A percentile compares a stretch with the other conserved stretches of the same genome.
Conservation (phyloP, 1,284 basidiomycete species). For the Malassezia obtusa region DNA sequence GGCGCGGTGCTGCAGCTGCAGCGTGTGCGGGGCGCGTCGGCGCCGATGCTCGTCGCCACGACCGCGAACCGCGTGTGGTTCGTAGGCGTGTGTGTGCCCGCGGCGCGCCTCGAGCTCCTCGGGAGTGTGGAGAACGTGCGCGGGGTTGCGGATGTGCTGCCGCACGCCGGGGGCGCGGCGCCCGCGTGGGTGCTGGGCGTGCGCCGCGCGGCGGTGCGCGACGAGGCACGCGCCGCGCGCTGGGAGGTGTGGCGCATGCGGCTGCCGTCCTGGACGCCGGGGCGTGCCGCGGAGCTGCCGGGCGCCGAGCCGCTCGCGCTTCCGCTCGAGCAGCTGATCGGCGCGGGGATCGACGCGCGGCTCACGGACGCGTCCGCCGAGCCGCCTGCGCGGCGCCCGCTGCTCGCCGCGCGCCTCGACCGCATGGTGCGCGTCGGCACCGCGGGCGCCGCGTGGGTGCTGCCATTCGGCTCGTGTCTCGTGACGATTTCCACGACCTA, state of each 20-base stretch:
- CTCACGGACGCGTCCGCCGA: neutral
- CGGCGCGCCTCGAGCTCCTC: neutral
- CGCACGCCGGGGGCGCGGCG: neutral
- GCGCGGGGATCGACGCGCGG: neutral
- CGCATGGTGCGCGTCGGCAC: neutral
- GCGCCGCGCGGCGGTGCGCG: neutral
- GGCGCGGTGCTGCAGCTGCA: conserved; percentile 4
- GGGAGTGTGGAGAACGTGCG: conserved; percentile 9
- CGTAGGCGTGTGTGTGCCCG: neutral
- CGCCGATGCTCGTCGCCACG: conserved; percentile 1
- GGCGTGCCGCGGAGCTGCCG: neutral
- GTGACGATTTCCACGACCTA: neutral
- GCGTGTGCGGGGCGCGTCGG: neutral
- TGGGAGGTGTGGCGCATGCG: conserved; percentile 18
- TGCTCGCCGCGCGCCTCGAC: conserved; percentile 9
- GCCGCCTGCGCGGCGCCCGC: conserved; percentile 7
- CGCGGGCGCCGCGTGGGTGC: neutral
- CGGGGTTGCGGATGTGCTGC: conserved; percentile 6
- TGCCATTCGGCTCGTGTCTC: conserved; percentile 11
- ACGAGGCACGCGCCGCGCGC: neutral
- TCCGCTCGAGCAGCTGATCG: conserved; percentile 6
- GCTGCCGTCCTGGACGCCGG: neutral
- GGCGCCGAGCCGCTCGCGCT: conserved; percentile 9
- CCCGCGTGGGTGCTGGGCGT: conserved; percentile 11
- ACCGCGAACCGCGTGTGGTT: conserved; percentile 15